phyloP scores from a whole-genome alignment of 1,139 yeast species.

The Debaryomycetaceae sp. region DNA sequence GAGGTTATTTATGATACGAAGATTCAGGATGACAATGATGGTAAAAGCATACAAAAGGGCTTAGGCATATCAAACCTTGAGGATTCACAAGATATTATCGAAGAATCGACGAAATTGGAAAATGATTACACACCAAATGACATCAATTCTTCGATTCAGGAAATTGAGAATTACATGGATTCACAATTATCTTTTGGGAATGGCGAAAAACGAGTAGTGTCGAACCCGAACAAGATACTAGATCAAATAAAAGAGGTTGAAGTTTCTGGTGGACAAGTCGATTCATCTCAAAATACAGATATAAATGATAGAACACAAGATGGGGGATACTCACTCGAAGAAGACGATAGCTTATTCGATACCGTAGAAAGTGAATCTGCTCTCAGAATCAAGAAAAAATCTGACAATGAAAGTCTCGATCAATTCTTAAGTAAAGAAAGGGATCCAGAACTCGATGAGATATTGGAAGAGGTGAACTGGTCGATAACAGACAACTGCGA shows the following conservation, averaged over 20 bases:
- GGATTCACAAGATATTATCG: constrained; percentile 12
- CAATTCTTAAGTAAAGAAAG: constrained; percentile 9
- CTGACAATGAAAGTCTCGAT: background rate
- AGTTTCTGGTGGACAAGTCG: background rate
- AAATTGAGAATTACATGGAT: constrained; percentile 41
- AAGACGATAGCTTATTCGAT: constrained; percentile 9
- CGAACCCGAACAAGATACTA: background rate
- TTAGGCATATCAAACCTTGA: background rate
- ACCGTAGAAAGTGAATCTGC: constrained; percentile 1
- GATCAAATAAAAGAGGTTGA: background rate
- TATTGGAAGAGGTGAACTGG: constrained; percentile 77
- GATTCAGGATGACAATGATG: background rate
- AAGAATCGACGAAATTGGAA: constrained; percentile 16
- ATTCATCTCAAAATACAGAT: background rate
- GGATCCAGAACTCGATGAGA: constrained; percentile 56
- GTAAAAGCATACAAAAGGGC: background rate
- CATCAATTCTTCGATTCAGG: constrained; percentile 38
- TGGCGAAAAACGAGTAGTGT: background rate
- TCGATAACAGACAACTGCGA: constrained; percentile 60
- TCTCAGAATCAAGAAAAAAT: too few relatives aligned
- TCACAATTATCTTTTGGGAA: constrained; percentile 22
- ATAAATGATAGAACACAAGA: background rate
- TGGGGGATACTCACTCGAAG: constrained; percentile 10
- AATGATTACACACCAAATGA: constrained; percentile 9
- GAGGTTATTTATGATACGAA: background rate